Conservation (phyloP, 2,329 filamentous ascomycete species). For the Colletotrichum sp. region DNA sequence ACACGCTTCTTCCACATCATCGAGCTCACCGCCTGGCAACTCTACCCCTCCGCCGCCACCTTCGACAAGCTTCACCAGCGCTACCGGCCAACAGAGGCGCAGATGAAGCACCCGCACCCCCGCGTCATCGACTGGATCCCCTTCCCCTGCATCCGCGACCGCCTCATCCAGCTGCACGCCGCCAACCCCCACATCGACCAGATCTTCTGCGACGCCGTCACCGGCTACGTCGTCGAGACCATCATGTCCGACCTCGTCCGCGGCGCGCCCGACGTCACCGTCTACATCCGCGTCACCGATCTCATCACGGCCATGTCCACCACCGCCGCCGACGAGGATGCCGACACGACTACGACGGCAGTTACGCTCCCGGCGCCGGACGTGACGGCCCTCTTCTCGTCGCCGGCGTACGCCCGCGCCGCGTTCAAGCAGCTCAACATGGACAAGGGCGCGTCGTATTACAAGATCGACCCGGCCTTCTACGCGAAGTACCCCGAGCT, state of each 20-base stretch:
- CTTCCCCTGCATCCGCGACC: constrained; percentile 31
- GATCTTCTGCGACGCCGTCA: constrained; percentile 37
- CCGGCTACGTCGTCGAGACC: constrained; percentile 33
- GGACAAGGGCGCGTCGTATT: constrained; percentile 33
- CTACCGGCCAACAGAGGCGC: constrained; percentile 30
- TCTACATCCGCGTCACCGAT: constrained; percentile 33
- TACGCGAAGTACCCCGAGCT: constrained; percentile 35
- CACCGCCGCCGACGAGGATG: neutral
- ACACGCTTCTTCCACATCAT: constrained; percentile 38
- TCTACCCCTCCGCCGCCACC: constrained; percentile 30
- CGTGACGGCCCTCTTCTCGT: constrained; percentile 25
- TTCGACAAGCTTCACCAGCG: constrained; percentile 30
- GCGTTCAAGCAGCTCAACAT: constrained; percentile 33
- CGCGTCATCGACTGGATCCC: constrained; percentile 29
- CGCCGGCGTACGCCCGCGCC: constrained; percentile 25
- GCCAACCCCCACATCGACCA: constrained; percentile 34
- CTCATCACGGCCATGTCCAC: constrained; percentile 27
- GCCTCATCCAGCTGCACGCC: constrained; percentile 31
- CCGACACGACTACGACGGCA: neutral
- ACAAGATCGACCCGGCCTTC: constrained; percentile 37
- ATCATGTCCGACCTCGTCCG: constrained; percentile 31
- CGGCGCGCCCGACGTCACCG: constrained; percentile 27
- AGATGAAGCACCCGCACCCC: constrained; percentile 28
- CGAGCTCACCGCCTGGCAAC: constrained; percentile 36
- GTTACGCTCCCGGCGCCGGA: constrained; percentile 28